Evolutionary conservation across 2,329 filamentous ascomycete genomes (phyloP), one percentile per base, ranked within the genome.

Genomic region (Epicoccum nigrum): DNA sequence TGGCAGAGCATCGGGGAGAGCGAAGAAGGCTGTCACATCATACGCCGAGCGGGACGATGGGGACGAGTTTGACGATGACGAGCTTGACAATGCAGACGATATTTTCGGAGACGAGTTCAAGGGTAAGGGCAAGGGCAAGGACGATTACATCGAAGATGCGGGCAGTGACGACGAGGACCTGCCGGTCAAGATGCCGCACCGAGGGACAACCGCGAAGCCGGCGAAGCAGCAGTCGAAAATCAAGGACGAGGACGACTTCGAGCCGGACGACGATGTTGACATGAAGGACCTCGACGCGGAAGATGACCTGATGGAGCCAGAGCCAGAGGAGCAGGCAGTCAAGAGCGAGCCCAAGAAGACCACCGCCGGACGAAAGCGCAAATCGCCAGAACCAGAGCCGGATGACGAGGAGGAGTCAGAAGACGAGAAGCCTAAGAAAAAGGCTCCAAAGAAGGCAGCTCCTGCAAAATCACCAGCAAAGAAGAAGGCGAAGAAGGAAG

Each of bases 91-190:
- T 3, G 88, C 84, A n/a, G 88, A 91, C 58, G 92, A 96, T 62
- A 92, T 96, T 16, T 92, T 92, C 72, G 88, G 87, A 12, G 86
- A 88, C 4, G 86, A 90, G 58, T 82, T 81, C 27, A 88, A 86
- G 67, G 82, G 82, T 38, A 77, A 83, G 67, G 82, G 82, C 39
- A 77, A 83, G 35, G 84, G 82, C 49, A 90, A 83, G 51, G 81
- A 80, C 35, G 88, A 86, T 38, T 90, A 94, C 46, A 87, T 91
- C 25, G 86, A 90, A 39, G 55, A 43, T 7, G 55, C 45, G 67
- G 63, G 62, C 8, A 69, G 65, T 43, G 67, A 72, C 6, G 67
- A 71, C 4, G 63, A 63, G 20, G 63, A 67, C 27, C 20, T 64
- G 5, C 60, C 64, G 2, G 54, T 72, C 34, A 51, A 63, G 19